Percentiles rank a stretch among this genome's conserved stretches.
These are phyloP conservation scores for Clarireedia paspali DNA, from an alignment of 2,329 filamentous ascomycete genomes.

Conservation along the genomic window DNA sequence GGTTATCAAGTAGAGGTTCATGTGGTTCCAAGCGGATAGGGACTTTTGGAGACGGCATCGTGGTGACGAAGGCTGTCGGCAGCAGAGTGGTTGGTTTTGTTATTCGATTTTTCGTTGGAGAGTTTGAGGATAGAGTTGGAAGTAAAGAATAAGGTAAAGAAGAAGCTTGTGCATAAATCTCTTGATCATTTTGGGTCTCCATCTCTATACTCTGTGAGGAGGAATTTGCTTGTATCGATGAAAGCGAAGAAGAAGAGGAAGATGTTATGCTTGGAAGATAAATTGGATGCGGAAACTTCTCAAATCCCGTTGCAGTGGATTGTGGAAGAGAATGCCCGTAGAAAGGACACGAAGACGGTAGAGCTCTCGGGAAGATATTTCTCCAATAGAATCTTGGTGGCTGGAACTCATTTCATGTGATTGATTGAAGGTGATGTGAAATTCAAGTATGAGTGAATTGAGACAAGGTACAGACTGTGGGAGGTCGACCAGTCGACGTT, in stretches of 20 bases:
- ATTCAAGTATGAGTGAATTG: no score
- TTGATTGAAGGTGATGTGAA: no score
- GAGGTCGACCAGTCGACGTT: no score
- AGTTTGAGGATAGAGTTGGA: background rate
- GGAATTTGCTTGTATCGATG: background rate
- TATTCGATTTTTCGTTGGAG: background rate
- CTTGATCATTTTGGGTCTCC: background rate
- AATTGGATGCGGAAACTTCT: no score
- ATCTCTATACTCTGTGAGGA: background rate
- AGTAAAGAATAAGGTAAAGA: background rate
- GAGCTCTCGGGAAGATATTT: no score
- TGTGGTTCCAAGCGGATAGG: background rate
- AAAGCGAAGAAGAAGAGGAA: background rate
- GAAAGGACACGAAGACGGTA: no score
- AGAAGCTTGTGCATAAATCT: background rate
- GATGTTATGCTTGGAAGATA: background rate
- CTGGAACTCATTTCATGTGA: no score
- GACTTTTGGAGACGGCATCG: background rate
- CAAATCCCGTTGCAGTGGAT: no score
- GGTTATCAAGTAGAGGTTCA: background rate
- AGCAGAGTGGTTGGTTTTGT: background rate
- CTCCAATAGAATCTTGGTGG: no score
- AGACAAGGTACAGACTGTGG: no score
- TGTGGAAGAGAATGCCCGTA: no score
- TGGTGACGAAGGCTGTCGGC: background rate